Percentiles rank a stretch among this genome's conserved stretches.
phyloP scores from a whole-genome alignment of 768 basidiomycete genomes.

The Auricularia sp. region DNA sequence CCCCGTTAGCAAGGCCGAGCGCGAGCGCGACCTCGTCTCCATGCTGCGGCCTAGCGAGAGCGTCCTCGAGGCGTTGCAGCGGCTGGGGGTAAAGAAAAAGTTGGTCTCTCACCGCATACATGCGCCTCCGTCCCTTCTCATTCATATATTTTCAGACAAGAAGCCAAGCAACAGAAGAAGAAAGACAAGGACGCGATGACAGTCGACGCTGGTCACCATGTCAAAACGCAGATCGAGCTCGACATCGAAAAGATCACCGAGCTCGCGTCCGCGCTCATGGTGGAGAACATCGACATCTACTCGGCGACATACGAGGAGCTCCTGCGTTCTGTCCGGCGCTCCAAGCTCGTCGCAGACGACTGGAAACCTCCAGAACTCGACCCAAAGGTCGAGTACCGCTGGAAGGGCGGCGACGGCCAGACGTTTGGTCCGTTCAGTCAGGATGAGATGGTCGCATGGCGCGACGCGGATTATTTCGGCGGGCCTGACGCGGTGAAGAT shows the following conservation, averaged over 20 bases:
- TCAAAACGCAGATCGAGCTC: slow-evolving; percentile 1
- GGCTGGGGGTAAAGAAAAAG: slow-evolving; percentile 49
- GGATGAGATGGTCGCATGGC: slow-evolving; percentile 74
- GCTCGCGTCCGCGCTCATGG: slow-evolving; percentile 79
- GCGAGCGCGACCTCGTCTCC: slow-evolving; percentile 34
- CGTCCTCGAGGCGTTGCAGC: slow-evolving; percentile 78
- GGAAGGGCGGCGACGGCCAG: slow-evolving; percentile 35
- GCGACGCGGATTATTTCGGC: slow-evolving; percentile 75
- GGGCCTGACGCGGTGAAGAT: slow-evolving; percentile 58
- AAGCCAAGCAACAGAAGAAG: slow-evolving; percentile 15
- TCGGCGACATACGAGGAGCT: slow-evolving; percentile 79
- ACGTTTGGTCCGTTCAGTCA: slow-evolving; percentile 74
- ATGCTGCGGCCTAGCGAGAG: slow-evolving; percentile 85
- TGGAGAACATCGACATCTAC: slow-evolving; percentile 81
- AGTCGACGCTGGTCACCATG: slow-evolving; percentile 27
- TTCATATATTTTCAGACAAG: not conserved
- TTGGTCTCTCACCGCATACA: slow-evolving; percentile 6
- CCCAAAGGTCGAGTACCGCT: slow-evolving; percentile 61
- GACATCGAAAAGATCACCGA: slow-evolving; percentile 70
- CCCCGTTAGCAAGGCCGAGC: slow-evolving; percentile 40
- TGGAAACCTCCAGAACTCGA: slow-evolving; percentile 52
- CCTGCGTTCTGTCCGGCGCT: slow-evolving; percentile 61
- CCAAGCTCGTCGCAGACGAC: slow-evolving; percentile 52
- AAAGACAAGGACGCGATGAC: slow-evolving; percentile 32
- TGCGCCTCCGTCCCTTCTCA: not conserved